Percentiles rank a stretch among this genome's conserved stretches.
Evolutionary conservation across 2,329 filamentous ascomycete species (phyloP).

Genomic region (Claviceps arundinis): DNA sequence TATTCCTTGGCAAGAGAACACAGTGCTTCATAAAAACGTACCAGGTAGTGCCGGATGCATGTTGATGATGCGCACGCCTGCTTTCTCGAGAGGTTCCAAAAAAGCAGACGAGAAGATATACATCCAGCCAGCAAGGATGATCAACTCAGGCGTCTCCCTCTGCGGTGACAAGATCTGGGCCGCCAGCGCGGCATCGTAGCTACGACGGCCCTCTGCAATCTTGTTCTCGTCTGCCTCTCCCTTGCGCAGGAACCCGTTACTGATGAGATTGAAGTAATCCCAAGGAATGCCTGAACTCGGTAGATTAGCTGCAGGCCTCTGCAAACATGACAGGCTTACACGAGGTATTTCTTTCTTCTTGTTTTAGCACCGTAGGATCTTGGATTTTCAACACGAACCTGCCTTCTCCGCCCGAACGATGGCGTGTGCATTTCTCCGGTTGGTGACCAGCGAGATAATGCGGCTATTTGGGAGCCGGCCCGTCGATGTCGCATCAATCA

Average conservation of each 20-base stretch:
- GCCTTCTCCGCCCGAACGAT: constrained; percentile 31
- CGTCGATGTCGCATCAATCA: constrained; percentile 37
- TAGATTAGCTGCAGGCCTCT: background rate
- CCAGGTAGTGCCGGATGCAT: constrained; percentile 54
- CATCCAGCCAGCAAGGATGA: constrained; percentile 82
- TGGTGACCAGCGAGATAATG: constrained; percentile 35
- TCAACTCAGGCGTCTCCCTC: constrained; percentile 51
- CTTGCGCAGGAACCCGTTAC: constrained; percentile 48
- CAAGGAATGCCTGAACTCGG: constrained; percentile 44
- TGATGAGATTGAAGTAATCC: constrained; percentile 69
- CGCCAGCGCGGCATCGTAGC: constrained; percentile 66
- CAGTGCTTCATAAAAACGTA: background rate
- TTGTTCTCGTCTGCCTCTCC: constrained; percentile 45
- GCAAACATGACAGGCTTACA: no score
- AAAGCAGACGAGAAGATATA: constrained; percentile 62
- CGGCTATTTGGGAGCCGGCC: constrained; percentile 26
- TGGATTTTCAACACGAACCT: constrained; percentile 8
- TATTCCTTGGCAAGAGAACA: no score
- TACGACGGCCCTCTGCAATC: constrained; percentile 44
- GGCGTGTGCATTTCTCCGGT: constrained; percentile 34
- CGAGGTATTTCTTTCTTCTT: background rate
- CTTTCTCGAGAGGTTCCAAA: constrained; percentile 50
- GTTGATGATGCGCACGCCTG: constrained; percentile 61
- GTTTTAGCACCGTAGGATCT: background rate
- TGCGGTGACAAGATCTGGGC: constrained; percentile 40